Conservation (phyloP, 495 filamentous ascomycete species). For the Ramalina peruviana region DNA sequence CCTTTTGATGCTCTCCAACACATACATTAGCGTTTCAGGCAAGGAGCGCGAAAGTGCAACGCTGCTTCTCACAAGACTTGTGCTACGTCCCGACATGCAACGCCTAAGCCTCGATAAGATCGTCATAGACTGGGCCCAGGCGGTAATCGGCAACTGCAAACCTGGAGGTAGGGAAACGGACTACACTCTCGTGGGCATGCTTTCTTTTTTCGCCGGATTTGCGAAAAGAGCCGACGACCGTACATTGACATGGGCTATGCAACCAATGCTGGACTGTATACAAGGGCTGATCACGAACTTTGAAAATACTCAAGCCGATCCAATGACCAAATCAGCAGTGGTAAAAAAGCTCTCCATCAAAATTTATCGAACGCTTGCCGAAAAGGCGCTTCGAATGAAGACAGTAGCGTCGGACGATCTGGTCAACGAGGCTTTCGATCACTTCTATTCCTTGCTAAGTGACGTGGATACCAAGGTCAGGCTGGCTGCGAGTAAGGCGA, state of each 20-base stretch:
- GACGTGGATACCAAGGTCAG: constrained; percentile 85
- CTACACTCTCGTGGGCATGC: constrained; percentile 53
- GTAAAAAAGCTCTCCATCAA: constrained; percentile 74
- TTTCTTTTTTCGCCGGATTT: constrained; percentile 67
- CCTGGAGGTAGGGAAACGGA: constrained; percentile 6
- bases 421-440: constrained; percentile 65
- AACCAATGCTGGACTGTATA: constrained; percentile 36
- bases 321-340: constrained; percentile 52
- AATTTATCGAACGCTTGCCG: constrained; percentile 55
- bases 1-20: constrained; percentile 54
- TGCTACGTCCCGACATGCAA: constrained; percentile 81
- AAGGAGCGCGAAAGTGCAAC: constrained; percentile 84
- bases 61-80: constrained; percentile 62
- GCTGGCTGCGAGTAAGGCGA: constrained; percentile 80
- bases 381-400: constrained; percentile 20
- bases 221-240: constrained; percentile 41
- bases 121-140: constrained; percentile 51
- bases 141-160: constrained; percentile 10
- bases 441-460: constrained; percentile 49
- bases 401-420: constrained; percentile 34
- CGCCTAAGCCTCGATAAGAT: constrained; percentile 48
- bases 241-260: constrained; percentile 36
- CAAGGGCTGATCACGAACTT: constrained; percentile 29
- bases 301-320: constrained; percentile 24
- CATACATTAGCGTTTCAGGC: constrained; percentile 57